These are phyloP conservation scores for Colletotrichum sidae DNA, from an alignment of 2,329 filamentous ascomycete genomes.

Conservation along the genomic window DNA sequence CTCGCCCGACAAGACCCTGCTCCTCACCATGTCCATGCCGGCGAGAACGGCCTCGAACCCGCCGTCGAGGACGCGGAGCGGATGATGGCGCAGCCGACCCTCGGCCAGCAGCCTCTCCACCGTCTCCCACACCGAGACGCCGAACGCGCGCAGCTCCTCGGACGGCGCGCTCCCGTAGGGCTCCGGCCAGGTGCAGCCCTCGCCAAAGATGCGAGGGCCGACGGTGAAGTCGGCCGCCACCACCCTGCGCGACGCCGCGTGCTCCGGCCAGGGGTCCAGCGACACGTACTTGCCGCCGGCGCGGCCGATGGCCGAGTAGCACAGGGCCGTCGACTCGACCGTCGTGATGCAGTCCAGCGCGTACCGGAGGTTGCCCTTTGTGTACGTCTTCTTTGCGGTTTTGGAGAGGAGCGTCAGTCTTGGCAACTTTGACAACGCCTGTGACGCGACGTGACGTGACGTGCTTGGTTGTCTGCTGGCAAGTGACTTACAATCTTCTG, in stretches of 20 bases:
- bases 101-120: constrained; percentile 30
- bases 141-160: constrained; percentile 24
- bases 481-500: not conserved
- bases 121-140: constrained; percentile 21
- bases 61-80: not conserved
- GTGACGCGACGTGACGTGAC: too few relatives aligned
- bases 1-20: not conserved
- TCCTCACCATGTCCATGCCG: not conserved
- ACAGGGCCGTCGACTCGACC: constrained; percentile 42
- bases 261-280: constrained; percentile 8
- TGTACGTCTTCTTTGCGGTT: constrained; percentile 18
- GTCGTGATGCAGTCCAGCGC: constrained; percentile 52
- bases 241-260: constrained; percentile 2
- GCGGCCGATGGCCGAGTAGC: constrained; percentile 42
- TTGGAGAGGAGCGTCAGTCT: too few relatives aligned
- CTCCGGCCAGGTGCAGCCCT: constrained; percentile 38
- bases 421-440: too few relatives aligned
- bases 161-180: constrained; percentile 37
- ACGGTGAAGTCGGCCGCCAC: constrained; percentile 46
- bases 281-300: constrained; percentile 42
- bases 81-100: constrained; percentile 35
- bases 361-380: constrained; percentile 40
- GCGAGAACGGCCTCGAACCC: not conserved
- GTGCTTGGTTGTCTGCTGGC: too few relatives aligned
- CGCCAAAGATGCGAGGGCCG: constrained; percentile 43